phyloP scores from a whole-genome alignment of 768 basidiomycete species.

The Mycena haematopus region DNA sequence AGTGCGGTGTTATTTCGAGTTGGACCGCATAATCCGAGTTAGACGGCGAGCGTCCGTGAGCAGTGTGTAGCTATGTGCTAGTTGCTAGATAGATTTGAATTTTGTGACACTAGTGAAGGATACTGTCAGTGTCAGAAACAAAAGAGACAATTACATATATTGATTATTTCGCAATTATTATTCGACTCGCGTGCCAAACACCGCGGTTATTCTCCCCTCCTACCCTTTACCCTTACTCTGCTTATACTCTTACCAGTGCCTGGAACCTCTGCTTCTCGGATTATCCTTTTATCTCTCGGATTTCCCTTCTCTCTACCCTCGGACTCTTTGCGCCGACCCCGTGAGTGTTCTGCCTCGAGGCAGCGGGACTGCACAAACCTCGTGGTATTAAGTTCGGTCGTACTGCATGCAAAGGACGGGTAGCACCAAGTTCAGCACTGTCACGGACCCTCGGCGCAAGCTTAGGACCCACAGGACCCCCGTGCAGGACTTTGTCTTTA shows the following conservation, averaged over 20 bases:
- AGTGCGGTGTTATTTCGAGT: too few relatives aligned
- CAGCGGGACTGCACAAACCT: conserved; percentile 28
- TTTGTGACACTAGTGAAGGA: background rate
- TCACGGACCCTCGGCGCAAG: conserved; percentile 28
- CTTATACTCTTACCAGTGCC: too few relatives aligned
- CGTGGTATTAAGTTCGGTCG: conserved; percentile 12
- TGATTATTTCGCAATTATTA: background rate
- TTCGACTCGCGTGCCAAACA: conserved; percentile 13
- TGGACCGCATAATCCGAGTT: too few relatives aligned
- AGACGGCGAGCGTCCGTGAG: too few relatives aligned
- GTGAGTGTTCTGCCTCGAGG: conserved; percentile 28
- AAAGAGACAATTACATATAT: background rate
- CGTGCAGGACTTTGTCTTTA: conserved; percentile 29
- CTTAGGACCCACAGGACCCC: conserved; percentile 14
- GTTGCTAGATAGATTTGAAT: too few relatives aligned
- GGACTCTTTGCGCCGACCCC: conserved; percentile 1
- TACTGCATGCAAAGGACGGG: conserved; percentile 19
- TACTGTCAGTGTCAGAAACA: background rate
- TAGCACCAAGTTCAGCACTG: conserved; percentile 25
- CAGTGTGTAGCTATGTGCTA: too few relatives aligned
- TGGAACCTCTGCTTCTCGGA: too few relatives aligned
- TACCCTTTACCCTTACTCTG: background rate
- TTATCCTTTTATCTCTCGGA: background rate
- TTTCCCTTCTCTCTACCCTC: conserved; percentile 6
- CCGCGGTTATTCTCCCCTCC: background rate